Percentiles rank a stretch among this genome's conserved stretches.
Conservation (phyloP, 495 filamentous ascomycete species). For the Cetradonia linearis region DNA sequence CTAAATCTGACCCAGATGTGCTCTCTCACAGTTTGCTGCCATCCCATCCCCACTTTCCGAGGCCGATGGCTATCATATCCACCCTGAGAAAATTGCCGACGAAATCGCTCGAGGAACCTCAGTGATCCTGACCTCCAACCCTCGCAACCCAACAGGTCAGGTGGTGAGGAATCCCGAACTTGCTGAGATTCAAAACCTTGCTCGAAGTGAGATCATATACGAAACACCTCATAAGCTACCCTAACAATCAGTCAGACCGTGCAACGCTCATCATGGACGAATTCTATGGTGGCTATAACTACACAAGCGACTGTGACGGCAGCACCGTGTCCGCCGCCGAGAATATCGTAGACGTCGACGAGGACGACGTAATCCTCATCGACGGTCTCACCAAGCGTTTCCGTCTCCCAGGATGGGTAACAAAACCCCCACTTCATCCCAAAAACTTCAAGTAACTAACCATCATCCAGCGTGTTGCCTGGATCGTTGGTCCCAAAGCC, state of each 20-base stretch:
- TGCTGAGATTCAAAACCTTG: conserved; percentile 81
- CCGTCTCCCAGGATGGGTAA: conserved; percentile 77
- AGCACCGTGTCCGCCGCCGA: conserved; percentile 76
- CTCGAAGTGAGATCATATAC: conserved; percentile 40
- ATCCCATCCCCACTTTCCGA: conserved; percentile 78
- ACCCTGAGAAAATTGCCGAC: conserved; percentile 81
- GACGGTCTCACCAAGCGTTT: conserved; percentile 96
- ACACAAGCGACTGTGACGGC: conserved; percentile 82
- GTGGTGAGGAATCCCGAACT: conserved; percentile 73
- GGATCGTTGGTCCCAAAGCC: conserved; percentile 92
- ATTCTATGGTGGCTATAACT: conserved; percentile 95
- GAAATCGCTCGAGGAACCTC: conserved; percentile 79
- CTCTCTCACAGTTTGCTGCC: conserved; percentile 61
- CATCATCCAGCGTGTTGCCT: conserved; percentile 57
- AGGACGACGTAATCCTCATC: conserved; percentile 81
- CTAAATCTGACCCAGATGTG: conserved; percentile 9
- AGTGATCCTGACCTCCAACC: conserved; percentile 93
- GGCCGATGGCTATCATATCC: conserved; percentile 80
- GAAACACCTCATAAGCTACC: background rate
- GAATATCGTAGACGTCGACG: conserved; percentile 62
- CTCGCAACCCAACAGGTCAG: conserved; percentile 87
- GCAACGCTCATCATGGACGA: conserved; percentile 73
- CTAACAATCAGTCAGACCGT: conserved; percentile 10
- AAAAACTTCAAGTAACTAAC: background rate
- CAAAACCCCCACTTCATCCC: background rate